Evolutionary conservation across 345 rosid genomes (phyloP), one percentile per base, ranked within the genome.

Genomic region (Salix viminalis): DNA sequence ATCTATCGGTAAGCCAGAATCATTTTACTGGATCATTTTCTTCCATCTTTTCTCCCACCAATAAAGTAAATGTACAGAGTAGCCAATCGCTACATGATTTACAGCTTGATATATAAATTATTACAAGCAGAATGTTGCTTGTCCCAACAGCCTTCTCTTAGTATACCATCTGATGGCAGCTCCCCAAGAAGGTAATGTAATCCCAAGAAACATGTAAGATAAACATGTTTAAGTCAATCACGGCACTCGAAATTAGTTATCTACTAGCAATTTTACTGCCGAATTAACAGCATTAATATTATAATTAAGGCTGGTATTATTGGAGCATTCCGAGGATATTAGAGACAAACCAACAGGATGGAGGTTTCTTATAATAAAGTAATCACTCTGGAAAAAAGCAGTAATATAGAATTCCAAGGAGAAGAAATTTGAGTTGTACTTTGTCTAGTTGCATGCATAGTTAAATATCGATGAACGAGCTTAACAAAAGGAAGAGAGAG

Each of bases 401-500:
- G 34, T 16, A 82, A 77, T 86, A 69, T 56, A 78, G 79, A 75
- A 86, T 71, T 67, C 44, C 4, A 71, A 65, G 76, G 11, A 14
- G 82, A 83, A 80, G 85, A 84, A 85, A 82, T 52, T 67, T 77
- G 78, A 65, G 76, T 46, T 80, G 18, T 42, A 30, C 65, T 75
- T 85, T 84, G 88, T 82, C 83, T 60, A 70, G 73, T 78, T 83
- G 77, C 78, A 68, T 52, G 68, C 14, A 62, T 80, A 75, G 23
- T 75, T 75, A 79, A 82, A 62, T 28, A 65, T 69, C 69, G 69
- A 74, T 72, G 80, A 84, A 58, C 83, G 84, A 94, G 88, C 91
- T 91, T 88, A 92, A 87, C 92, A 87, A 91, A 87, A 92, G 88
- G 84, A 89, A 64, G 76, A 67, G 86, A 85, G 80, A 80, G 81